Evolutionary conservation across 306 rosid genomes (phyloP).

Genomic region (Carpinus viminea): DNA sequence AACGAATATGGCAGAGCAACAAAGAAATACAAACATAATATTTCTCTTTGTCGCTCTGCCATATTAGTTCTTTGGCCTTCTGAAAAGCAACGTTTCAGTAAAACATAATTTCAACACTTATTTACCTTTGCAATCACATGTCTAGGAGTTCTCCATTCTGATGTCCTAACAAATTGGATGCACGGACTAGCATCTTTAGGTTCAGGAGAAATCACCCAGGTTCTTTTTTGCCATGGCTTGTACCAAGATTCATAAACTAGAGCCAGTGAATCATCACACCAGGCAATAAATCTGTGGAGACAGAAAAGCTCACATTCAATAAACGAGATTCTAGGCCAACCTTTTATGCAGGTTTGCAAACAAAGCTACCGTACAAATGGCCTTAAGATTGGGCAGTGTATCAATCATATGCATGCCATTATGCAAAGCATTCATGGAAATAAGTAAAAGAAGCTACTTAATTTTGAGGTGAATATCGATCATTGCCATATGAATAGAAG

Average conservation of each 20-base stretch:
- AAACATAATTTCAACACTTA: conserved; percentile 60
- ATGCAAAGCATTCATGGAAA: conserved; percentile 11
- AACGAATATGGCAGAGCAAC: conserved; percentile 90
- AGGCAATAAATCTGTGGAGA: conserved; percentile 77
- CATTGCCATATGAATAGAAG: background rate
- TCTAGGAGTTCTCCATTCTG: conserved; percentile 89
- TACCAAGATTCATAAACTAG: conserved; percentile 97
- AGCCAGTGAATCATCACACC: conserved; percentile 93
- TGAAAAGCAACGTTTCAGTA: conserved; percentile 65
- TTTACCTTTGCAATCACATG: conserved; percentile 75
- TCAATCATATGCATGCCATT: conserved; percentile 4
- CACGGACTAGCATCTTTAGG: conserved; percentile 61
- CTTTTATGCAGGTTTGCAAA: background rate
- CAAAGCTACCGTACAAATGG: background rate
- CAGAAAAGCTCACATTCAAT: conserved; percentile 24
- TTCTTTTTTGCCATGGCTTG: conserved; percentile 70
- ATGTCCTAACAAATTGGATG: conserved; percentile 88
- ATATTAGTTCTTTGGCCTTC: conserved; percentile 90
- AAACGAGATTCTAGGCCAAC: conserved; percentile 13
- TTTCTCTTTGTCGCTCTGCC: conserved; percentile 92
- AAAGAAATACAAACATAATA: too few species aligned
- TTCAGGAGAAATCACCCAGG: conserved; percentile 92
- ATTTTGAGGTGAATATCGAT: conserved; percentile 5
- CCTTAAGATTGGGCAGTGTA: conserved; percentile 11
- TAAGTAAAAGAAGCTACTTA: background rate